Base-by-base conservation (phyloP, 1,284 basidiomycete species). In the Apiotrichum porosum region DNA sequence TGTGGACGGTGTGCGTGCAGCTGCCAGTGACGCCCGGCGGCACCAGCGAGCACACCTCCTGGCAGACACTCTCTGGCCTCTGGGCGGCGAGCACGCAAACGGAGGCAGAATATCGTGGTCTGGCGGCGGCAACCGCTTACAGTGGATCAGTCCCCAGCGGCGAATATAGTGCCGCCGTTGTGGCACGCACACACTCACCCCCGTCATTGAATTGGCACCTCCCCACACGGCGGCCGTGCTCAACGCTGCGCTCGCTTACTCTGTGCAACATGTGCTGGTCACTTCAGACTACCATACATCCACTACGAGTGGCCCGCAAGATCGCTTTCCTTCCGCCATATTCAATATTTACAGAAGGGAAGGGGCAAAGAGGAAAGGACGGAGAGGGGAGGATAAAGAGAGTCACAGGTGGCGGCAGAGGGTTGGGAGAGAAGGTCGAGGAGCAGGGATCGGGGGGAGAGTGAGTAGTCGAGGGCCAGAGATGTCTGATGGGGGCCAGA, bases 251-350 rank as follows among this genome's bases (percentile, higher is more conserved):
- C n/a, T n/a, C n/a, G n/a, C n/a, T n/a, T n/a, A n/a, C n/a, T n/a
- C n/a, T n/a, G n/a, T n/a, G n/a, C n/a, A n/a, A n/a, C n/a, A n/a
- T n/a, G n/a, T n/a, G n/a, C n/a, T n/a, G n/a, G 18, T 30, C 40
- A 39, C 47, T 52, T 52, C 51, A 48, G 51, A 48, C 51, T 44
- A 47, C 46, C 42, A 52, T 52, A 37, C 51, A 52, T 52, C 51
- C 37, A 42, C 45, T 52, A 52, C 34, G 46, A 44, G 44, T 39
- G 30, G 30, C 47, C 28, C 44, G 35, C 39, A 40, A n/a, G n/a
- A n/a, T n/a, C 12, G 28, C 18, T 42, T 37, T 31, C 21, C 34
- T n/a, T 32, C n/a, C 34, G 33, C n/a, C 33, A 34, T 36, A 23
- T 39, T 14, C 26, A 9, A 15, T 39, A 6, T 13, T 21, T 15